Base-by-base conservation (phyloP, 2,329 filamentous ascomycete species). In the Lasiodiplodia theobromae region DNA sequence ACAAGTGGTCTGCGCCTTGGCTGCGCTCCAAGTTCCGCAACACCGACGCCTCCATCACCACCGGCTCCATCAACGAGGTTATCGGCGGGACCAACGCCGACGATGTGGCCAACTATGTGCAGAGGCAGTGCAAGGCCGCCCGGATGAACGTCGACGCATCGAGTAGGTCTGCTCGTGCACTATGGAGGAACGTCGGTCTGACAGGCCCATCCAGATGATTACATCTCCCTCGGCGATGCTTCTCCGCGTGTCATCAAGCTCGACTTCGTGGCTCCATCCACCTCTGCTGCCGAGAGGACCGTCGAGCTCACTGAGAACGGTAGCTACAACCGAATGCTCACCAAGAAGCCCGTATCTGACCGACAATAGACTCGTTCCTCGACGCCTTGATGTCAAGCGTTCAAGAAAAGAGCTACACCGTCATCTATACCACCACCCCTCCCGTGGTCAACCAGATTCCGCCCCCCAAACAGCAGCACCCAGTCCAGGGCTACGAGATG, bases 361-460 rank as follows among this genome's bases (percentile, higher is more conserved):
- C 52, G 28, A 28, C 21, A 37, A 31, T 69, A 64, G 63, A 72
- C 31, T 69, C 81, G 12, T 80, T 85, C 71, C 78, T 86, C 37
- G 78, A 80, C 38, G 80, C 82, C 62, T 73, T 86, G 65, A 74
- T 86, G 64, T 79, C 83, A 58, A 78, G 81, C 34, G 76, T 86
- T n/a, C 81, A 82, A n/a, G 77, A 78, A 34, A 71, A 81, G 14
- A 84, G 85, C 70, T 95, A 92, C 80, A 96, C 92, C 0, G 85
- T 97, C 68, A 82, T 97, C 71, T 93, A 94, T 78, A 86, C 89
- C 57, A 92, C 91, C 8, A 89, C 88, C 0, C 88, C 90, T 1
- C 79, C 80, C 54, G 68, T 54, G 66, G 74, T 47, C 68, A 71
- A 58, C 68, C 73, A 21, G 12, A 58, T 68, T 12, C 58, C 67